Conservation (phyloP, 23 red algal species). For the Gracilaria domingensis region DNA sequence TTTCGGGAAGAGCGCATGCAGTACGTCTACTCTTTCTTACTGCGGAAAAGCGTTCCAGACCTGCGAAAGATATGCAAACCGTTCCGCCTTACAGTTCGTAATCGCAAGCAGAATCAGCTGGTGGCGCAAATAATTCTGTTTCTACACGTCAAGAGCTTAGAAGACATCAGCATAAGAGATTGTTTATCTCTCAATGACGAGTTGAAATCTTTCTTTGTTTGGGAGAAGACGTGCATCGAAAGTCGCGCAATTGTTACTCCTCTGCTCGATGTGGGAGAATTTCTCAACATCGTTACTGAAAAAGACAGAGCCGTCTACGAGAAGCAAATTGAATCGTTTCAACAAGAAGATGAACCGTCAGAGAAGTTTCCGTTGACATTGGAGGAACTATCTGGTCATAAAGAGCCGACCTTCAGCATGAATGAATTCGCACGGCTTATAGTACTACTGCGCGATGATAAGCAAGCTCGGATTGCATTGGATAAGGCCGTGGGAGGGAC, state of each 20-base stretch:
- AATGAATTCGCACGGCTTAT: constrained; percentile 10
- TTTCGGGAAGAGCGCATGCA: not conserved
- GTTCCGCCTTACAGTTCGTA: not conserved
- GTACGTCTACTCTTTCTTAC: not conserved
- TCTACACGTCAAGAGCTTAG: not conserved
- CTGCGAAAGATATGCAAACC: not conserved
- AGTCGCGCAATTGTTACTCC: not conserved
- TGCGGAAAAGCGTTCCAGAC: not conserved
- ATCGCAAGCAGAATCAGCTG: not conserved
- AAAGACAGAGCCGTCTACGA: not conserved
- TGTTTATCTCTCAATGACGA: not conserved
- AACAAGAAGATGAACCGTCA: not conserved
- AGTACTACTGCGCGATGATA: not conserved
- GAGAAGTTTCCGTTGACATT: not conserved
- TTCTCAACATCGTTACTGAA: not conserved
- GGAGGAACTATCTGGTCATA: not conserved
- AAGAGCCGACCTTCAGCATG: not conserved
- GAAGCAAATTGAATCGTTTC: not conserved
- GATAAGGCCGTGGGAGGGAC: not conserved
- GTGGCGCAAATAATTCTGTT: not conserved
- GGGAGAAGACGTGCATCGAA: not conserved
- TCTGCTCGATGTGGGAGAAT: not conserved
- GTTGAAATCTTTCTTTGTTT: not conserved
- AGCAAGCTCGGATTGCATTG: not conserved
- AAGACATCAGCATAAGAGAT: not conserved